Evolutionary conservation across 306 rosid species (phyloP).

Genomic region (Alnus glutinosa): DNA sequence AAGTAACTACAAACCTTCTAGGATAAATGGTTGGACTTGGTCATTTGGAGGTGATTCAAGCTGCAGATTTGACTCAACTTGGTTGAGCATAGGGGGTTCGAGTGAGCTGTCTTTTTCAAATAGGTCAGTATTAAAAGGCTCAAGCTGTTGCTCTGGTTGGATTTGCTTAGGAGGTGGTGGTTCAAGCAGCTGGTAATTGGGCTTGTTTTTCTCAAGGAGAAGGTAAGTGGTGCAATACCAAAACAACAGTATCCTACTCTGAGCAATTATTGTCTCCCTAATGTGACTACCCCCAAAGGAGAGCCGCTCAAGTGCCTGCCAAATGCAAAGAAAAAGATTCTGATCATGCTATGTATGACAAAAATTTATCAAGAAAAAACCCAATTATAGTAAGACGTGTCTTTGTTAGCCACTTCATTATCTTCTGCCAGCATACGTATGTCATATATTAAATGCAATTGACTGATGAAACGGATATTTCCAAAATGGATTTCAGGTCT

Average conservation of each 20-base stretch:
- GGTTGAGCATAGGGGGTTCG: constrained; percentile 39
- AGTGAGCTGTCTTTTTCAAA: constrained; percentile 37
- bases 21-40: constrained; percentile 67
- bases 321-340: constrained; percentile 11
- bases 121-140: constrained; percentile 39
- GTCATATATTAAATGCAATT: not conserved
- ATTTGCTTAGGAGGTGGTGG: constrained; percentile 38
- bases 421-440: not conserved
- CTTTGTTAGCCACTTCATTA: not conserved
- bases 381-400: not conserved
- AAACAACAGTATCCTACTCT: constrained; percentile 79
- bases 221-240: constrained; percentile 83
- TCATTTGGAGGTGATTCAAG: constrained; percentile 52
- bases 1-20: constrained; percentile 87
- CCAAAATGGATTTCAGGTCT: not conserved
- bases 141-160: constrained; percentile 33
- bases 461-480: not conserved
- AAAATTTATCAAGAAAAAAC: constrained; percentile 2
- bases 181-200: constrained; percentile 79
- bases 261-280: constrained; percentile 71
- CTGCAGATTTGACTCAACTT: constrained; percentile 42
- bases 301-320: constrained; percentile 82
- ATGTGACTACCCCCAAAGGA: constrained; percentile 67
- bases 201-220: constrained; percentile 85
- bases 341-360: not conserved